Evolutionary conservation across 2,329 filamentous ascomycete genomes (phyloP).

Genomic region (Monosporascus sp.): DNA sequence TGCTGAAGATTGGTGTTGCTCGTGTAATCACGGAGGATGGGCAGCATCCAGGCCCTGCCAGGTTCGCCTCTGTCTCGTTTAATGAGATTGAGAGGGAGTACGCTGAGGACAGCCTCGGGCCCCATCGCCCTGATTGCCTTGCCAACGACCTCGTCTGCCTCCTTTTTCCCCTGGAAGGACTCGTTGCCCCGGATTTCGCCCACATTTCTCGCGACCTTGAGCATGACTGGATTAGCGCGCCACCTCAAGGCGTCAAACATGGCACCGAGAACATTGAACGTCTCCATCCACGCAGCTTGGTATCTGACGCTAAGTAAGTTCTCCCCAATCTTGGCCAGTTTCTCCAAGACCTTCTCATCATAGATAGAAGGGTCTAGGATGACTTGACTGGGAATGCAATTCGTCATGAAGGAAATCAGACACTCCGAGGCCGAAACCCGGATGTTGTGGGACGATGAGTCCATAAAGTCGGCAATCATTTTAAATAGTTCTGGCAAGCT

Average conservation of each 20-base stretch:
- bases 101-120: conserved; percentile 72
- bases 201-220: conserved; percentile 69
- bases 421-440: conserved; percentile 92
- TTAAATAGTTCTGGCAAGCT: conserved; percentile 82
- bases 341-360: conserved; percentile 84
- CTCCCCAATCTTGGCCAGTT: conserved; percentile 67
- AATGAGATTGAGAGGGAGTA: conserved; percentile 80
- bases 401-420: conserved; percentile 85
- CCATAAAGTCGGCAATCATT: conserved; percentile 74
- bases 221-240: conserved; percentile 74
- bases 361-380: conserved; percentile 86
- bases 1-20: conserved; percentile 83
- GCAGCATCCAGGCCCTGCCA: conserved; percentile 91
- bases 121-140: conserved; percentile 88
- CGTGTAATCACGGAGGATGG: conserved; percentile 81
- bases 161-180: conserved; percentile 88
- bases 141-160: conserved; percentile 85
- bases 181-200: conserved; percentile 85
- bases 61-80: conserved; percentile 71
- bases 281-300: conserved; percentile 90
- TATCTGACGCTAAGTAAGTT: conserved; percentile 83
- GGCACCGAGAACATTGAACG: conserved; percentile 80
- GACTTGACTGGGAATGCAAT: conserved; percentile 78
- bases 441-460: conserved; percentile 87
- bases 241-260: conserved; percentile 85